Evolutionary conservation across 1,284 basidiomycete genomes (phyloP), one percentile per base, ranked within the genome.

Genomic region (Microbotryum scabiosae): DNA sequence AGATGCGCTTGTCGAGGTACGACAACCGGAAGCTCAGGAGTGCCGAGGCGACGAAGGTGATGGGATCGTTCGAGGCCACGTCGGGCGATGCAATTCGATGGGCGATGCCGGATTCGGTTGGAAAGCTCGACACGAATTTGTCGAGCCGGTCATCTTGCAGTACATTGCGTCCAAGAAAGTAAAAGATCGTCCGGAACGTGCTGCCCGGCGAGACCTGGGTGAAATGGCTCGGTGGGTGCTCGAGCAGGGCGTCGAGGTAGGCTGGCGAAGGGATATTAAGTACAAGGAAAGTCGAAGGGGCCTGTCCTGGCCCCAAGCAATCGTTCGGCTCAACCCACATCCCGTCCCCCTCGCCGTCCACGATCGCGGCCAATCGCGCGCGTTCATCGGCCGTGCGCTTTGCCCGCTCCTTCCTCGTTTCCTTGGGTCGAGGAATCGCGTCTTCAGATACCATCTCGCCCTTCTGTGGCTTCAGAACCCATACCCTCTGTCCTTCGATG

Each of bases 31-130:
- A 78, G 57, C 87, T 85, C 62, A 84, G 82, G 69, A 83, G 83
- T 3, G 86, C 85, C 10, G 85, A 82, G 25, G 84, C 85, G 0
- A 84, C 85, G 71, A 89, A 93, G 18, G 84, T 84, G 26, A 88
- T 78, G 5, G 81, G 82, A 74, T 94, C 83, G 14, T 47, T 77
- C 76, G 58, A 84, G 78, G 62, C 82, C 78, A 41, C 78, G 77
- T 44, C 87, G 85, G 20, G 86, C 78, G 32, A 89, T 75, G 10
- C 88, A 67, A 70, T 90, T 86, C 85, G 90, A 65, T 57, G 60
- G 1, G 25, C 9, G 7, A 53, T n/a, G 7, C 36, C 32, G 5
- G 53, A 47, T 2, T 6, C 8, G 18, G 43, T 23, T 8, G 32
- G 32, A 7, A 63, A 43, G 3, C 50, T n/a, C 5, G 41, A 12